These are phyloP conservation scores for Wickerhamiella pararugosa DNA, from an alignment of 1,139 yeast genomes.

Conservation along the genomic window DNA sequence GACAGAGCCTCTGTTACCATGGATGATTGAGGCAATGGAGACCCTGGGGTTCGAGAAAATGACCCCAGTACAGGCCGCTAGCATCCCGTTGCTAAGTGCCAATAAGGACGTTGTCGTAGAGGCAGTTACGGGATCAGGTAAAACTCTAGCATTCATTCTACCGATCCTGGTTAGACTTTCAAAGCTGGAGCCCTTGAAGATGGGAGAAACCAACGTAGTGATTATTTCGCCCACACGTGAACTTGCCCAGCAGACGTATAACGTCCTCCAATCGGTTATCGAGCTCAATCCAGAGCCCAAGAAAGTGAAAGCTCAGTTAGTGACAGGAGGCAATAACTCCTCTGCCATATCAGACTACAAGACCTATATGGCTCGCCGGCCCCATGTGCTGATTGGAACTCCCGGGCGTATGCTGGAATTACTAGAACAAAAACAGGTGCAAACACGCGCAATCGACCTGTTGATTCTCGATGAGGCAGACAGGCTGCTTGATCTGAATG, in stretches of 20 bases:
- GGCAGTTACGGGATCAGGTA: constrained; percentile 93
- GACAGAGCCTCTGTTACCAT: constrained; percentile 16
- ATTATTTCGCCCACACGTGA: constrained; percentile 87
- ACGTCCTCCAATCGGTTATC: constrained; percentile 47
- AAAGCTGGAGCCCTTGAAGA: constrained; percentile 11
- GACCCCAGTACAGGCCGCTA: constrained; percentile 98
- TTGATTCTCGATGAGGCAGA: constrained; percentile 90
- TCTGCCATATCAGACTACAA: constrained; percentile 64
- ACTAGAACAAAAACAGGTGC: constrained; percentile 29
- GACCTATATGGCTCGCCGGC: constrained; percentile 28
- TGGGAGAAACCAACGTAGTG: constrained; percentile 55
- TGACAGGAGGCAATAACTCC: constrained; percentile 61
- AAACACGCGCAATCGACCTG: constrained; percentile 44
- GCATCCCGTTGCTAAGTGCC: constrained; percentile 73
- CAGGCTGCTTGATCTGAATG: constrained; percentile 64
- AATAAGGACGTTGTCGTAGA: constrained; percentile 90
- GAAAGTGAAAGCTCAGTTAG: constrained; percentile 44
- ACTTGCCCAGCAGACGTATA: constrained; percentile 66
- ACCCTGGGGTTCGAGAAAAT: constrained; percentile 64
- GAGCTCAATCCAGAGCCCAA: constrained; percentile 38
- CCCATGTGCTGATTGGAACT: constrained; percentile 68
- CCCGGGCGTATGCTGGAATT: constrained; percentile 85
- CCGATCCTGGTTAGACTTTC: constrained; percentile 46
- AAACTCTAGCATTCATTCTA: constrained; percentile 72
- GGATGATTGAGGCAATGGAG: constrained; percentile 40